Evolutionary conservation across 768 basidiomycete genomes (phyloP), one percentile per base, ranked within the genome.

Genomic region (Chlorophyllum brunneum): DNA sequence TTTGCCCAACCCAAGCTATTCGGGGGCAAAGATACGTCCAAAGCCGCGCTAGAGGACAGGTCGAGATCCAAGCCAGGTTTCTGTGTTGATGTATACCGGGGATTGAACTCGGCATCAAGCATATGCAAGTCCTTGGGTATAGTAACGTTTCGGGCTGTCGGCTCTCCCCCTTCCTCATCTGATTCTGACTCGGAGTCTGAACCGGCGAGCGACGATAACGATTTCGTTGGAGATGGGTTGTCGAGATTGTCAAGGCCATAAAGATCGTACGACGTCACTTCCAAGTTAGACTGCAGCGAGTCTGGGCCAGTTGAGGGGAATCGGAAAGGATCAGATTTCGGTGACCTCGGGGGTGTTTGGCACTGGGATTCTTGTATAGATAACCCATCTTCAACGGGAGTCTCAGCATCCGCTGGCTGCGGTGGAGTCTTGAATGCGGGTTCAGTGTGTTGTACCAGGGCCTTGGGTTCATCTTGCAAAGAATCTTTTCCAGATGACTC

Each of bases 301-400:
- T 26, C 34, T n/a, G 15, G 18, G 20, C 22, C 39, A 2, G 27
- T 15, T 1, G 47, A 29, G 15, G 42, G 40, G 29, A 33, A 31
- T 9, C 30, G 56, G 66, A 66, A 5, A 69, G 71, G 55, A 68
- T 71, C 18, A 64, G 52, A 18, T 70, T 68, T 24, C 66, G 67
- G 16, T 65, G 62, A 45, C 54, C 9, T 63, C 4, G 48, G 23
- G 61, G 18, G 59, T 46, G 48, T 65, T 67, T 20, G 68, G 63
- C 34, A 27, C 31, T 13, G 51, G 22, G 51, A 33, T 15, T 46
- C 36, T 9, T 36, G 27, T 18, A 45, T 26, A 23, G 24, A 26
- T 23, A 53, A 24, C 5, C 3, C 51, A 11, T 38, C 44, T 16
- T 53, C 51, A n/a, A 40, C 38, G 38, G n/a, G 38, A 20, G 5